phyloP scores from a whole-genome alignment of 73 alveolate genomes.

The Breviolum minutum region DNA sequence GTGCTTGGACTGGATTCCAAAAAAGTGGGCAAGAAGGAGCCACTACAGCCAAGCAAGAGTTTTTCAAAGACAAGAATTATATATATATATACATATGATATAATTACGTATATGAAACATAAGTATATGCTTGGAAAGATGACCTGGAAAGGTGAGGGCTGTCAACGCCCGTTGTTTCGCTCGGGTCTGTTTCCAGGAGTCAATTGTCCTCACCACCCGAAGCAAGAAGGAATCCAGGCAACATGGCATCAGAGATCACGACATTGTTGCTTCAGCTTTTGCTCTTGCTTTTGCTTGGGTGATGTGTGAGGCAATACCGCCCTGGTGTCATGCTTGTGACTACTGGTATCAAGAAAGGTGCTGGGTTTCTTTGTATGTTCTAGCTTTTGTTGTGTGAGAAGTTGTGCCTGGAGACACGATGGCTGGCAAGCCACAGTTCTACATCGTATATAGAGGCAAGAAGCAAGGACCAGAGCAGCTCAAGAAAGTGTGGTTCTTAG shows the following conservation, averaged over 20 bases:
- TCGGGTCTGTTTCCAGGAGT: conserved; percentile 20
- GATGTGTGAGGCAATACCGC: conserved; percentile 48
- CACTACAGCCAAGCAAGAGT: too few species aligned
- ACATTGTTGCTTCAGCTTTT: background rate
- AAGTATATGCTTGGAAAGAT: too few species aligned
- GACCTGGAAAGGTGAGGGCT: too few species aligned
- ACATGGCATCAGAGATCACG: background rate
- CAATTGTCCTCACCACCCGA: conserved; percentile 87
- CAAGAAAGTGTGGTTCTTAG: conserved; percentile 13
- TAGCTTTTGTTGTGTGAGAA: background rate
- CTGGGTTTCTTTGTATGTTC: background rate
- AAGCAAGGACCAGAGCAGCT: conserved; percentile 93
- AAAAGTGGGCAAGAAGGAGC: conserved; percentile 86
- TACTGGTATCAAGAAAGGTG: conserved; percentile 90
- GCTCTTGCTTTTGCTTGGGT: background rate
- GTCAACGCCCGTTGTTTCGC: too few species aligned
- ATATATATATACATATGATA: too few species aligned
- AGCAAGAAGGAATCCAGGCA: conserved; percentile 56
- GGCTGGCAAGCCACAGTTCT: background rate
- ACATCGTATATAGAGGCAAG: conserved; percentile 5
- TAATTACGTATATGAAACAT: too few species aligned
- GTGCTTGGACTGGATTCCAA: conserved; percentile 54
- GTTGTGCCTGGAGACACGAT: background rate
- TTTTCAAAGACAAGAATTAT: too few species aligned
- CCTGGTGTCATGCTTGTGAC: conserved; percentile 63